These are phyloP conservation scores for Lumnitzera littorea DNA, from an alignment of 345 rosid genomes.

Conservation along the genomic window DNA sequence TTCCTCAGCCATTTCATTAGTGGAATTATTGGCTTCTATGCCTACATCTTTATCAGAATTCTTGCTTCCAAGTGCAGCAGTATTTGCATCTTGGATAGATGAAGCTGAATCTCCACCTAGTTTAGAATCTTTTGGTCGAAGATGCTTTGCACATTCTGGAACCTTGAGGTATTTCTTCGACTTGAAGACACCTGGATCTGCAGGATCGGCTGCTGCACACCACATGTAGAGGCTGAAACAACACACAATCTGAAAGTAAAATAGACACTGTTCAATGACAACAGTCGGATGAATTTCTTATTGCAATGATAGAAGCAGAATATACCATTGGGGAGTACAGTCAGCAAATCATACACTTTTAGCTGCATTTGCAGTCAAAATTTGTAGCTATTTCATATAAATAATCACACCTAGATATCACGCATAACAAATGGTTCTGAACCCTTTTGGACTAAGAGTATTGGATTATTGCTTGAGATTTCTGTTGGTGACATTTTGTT, in stretches of 20 bases:
- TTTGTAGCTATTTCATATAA: too few relatives aligned
- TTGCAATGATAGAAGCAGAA: too few relatives aligned
- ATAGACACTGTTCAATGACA: neutral
- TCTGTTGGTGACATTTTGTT: too few relatives aligned
- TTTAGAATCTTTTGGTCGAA: constrained; percentile 43
- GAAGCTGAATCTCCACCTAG: constrained; percentile 56
- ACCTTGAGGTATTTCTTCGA: constrained; percentile 72
- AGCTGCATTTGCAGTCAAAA: too few relatives aligned
- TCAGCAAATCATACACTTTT: too few relatives aligned
- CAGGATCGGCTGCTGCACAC: constrained; percentile 93
- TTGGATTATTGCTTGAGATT: too few relatives aligned
- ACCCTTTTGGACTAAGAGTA: too few relatives aligned
- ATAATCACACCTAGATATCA: too few relatives aligned
- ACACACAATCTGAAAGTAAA: constrained; percentile 47
- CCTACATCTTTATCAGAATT: constrained; percentile 33
- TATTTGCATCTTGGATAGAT: constrained; percentile 38
- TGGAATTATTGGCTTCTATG: constrained; percentile 26
- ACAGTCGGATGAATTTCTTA: too few relatives aligned
- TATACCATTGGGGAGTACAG: too few relatives aligned
- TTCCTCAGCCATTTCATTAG: constrained; percentile 27
- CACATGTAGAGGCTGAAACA: constrained; percentile 72
- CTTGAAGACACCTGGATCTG: constrained; percentile 68
- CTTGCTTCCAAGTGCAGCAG: constrained; percentile 42
- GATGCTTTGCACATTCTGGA: constrained; percentile 40
- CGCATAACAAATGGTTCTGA: too few relatives aligned